Percentiles rank a stretch among this genome's conserved stretches.
Conservation (phyloP, 306 rosid species). For the Cicer cuneatum region DNA sequence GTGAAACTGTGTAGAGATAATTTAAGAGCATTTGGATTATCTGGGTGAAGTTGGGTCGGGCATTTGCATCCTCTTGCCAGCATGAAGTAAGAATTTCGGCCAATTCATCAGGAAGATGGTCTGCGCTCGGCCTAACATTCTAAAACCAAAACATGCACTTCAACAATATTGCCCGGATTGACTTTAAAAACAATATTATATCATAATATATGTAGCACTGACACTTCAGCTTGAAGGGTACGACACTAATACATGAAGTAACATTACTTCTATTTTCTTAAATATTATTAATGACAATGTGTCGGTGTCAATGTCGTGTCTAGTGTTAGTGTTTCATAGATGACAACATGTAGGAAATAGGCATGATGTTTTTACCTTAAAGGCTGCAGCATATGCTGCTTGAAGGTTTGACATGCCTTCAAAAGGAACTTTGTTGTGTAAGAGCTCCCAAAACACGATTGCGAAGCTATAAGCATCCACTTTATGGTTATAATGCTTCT, state of each 20-base stretch:
- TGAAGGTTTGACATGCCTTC: slow-evolving; percentile 99
- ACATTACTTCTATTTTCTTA: no score
- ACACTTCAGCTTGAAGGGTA: no score
- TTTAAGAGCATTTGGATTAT: slow-evolving; percentile 84
- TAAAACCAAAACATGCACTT: slow-evolving; percentile 52
- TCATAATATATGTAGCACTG: no score
- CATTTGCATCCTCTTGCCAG: slow-evolving; percentile 95
- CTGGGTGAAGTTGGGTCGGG: slow-evolving; percentile 83
- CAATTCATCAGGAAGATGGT: slow-evolving; percentile 78
- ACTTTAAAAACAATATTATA: slow-evolving; percentile 20
- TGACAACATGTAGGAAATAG: background rate
- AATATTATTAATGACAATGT: no score
- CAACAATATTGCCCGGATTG: slow-evolving; percentile 5
- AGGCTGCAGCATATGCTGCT: slow-evolving; percentile 97
- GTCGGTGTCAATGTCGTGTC: no score
- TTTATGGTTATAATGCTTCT: slow-evolving; percentile 95
- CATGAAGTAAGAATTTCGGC: slow-evolving; percentile 77
- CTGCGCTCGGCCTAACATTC: slow-evolving; percentile 96
- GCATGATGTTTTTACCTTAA: slow-evolving; percentile 63
- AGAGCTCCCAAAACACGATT: slow-evolving; percentile 94
- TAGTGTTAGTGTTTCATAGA: background rate
- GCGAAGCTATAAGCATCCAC: slow-evolving; percentile 96
- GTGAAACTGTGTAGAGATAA: slow-evolving; percentile 77
- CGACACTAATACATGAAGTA: no score
- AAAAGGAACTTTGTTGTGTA: slow-evolving; percentile 90